Conservation (phyloP, 2,329 filamentous ascomycete species). For the Fusarium verrucosum region DNA sequence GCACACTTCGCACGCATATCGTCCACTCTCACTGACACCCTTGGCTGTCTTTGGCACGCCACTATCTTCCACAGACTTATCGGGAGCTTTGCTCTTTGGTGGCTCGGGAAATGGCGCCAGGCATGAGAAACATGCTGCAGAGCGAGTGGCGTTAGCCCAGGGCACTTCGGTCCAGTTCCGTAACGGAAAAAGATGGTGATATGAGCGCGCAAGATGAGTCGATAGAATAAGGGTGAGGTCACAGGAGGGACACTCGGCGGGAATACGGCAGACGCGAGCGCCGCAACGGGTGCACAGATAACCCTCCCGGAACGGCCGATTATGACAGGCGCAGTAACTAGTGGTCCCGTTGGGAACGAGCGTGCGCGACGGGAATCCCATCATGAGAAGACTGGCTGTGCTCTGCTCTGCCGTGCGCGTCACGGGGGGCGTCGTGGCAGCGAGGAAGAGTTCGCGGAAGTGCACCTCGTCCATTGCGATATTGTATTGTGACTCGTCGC, state of each 20-base stretch:
- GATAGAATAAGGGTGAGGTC: constrained; percentile 92
- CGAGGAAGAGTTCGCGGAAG: constrained; percentile 88
- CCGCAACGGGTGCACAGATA: constrained; percentile 91
- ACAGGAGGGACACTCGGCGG: constrained; percentile 90
- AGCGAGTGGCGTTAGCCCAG: constrained; percentile 75
- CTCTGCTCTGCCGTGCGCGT: constrained; percentile 71
- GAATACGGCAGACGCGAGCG: constrained; percentile 88
- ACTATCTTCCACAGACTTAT: constrained; percentile 39
- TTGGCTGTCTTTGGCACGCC: constrained; percentile 52
- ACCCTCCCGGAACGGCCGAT: constrained; percentile 80
- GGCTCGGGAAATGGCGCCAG: constrained; percentile 73
- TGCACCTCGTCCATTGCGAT: constrained; percentile 81
- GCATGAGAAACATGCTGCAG: constrained; percentile 80
- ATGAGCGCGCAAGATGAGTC: constrained; percentile 91
- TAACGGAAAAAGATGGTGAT: constrained; percentile 91
- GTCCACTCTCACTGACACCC: constrained; percentile 82
- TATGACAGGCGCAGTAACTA: constrained; percentile 91
- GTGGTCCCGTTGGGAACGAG: constrained; percentile 71
- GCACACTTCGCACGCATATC: constrained; percentile 92
- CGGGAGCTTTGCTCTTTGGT: constrained; percentile 38
- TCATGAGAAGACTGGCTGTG: constrained; percentile 81
- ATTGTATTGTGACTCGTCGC: constrained; percentile 78
- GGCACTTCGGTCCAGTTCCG: constrained; percentile 90
- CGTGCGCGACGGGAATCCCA: constrained; percentile 93
- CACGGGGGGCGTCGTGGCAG: constrained; percentile 87